Base-by-base conservation (phyloP, 2,329 filamentous ascomycete genomes). In the Achaetomium macrosporum region DNA sequence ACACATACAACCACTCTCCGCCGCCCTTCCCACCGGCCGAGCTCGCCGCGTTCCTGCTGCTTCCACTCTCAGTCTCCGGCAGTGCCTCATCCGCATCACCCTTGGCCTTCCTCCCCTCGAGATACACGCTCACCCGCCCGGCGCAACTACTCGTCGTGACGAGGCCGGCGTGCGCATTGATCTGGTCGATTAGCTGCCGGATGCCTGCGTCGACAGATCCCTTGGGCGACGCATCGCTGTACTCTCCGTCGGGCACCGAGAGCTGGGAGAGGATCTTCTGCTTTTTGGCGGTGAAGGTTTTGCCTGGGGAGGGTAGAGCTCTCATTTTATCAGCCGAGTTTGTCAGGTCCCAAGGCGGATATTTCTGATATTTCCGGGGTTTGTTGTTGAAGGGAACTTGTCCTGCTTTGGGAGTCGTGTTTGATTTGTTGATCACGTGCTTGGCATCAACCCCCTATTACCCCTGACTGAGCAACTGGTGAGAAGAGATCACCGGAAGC, bases 101-200 rank as follows among this genome's bases (percentile, higher is more conserved):
- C 16, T 10, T 57, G 7, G 9, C 56, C 61, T 82, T 86, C 42
- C 73, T 73, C 1, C 91, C 91, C 71, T 96, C 92, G 1, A 95
- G 74, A 64, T 95, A 97, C 4, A 96, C 87, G 59, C 87, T 91
- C 43, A 95, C 81, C 48, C 92, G 77, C 0, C 92, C 92, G 2
- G 90, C 88, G 67, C 92, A 97, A 69, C 90, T 96, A 70, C 90
- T 96, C 2, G 91, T 96, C 1, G 92, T 96, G 33, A 95, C 90
- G 39, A 91, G 79, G 1, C 88, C 90, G 1, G 84, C 78, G 6
- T 85, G 65, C 1, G 63, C 67, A 69, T 97, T 97, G 66, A 97
- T 85, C 60, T 87, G 82, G 47, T 78, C 76, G 56, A 97, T 90
- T 50, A 96, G 74, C 19, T 84, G 77, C 43, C 85, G 79, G 59